Conservation (phyloP, 2,329 filamentous ascomycete genomes). For the Cordyceps tenuipes region DNA sequence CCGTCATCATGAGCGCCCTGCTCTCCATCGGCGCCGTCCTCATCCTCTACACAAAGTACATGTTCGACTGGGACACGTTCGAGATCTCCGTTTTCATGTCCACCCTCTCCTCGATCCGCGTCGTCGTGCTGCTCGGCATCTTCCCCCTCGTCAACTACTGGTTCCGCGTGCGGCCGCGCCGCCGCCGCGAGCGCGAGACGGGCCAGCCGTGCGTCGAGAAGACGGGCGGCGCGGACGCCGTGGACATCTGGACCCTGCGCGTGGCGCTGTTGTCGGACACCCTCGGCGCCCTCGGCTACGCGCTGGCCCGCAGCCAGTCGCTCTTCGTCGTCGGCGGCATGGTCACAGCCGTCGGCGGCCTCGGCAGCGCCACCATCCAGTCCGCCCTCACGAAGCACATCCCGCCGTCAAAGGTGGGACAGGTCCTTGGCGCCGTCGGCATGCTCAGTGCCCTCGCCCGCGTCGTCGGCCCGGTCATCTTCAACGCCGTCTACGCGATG, state of each 20-base stretch:
- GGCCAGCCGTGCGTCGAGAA: conserved; percentile 33
- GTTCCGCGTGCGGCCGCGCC: conserved; percentile 51
- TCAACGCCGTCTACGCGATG: conserved; percentile 76
- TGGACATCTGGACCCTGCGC: conserved; percentile 74
- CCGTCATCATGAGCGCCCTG: conserved; percentile 69
- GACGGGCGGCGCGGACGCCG: conserved; percentile 62
- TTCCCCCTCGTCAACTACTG: conserved; percentile 71
- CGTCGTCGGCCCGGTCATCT: conserved; percentile 70
- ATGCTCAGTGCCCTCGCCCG: conserved; percentile 75
- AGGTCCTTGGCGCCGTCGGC: conserved; percentile 81
- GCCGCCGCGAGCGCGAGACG: conserved; percentile 30
- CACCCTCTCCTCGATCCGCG: conserved; percentile 67
- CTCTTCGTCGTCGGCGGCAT: conserved; percentile 66
- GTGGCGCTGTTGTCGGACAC: conserved; percentile 68
- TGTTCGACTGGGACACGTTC: conserved; percentile 74
- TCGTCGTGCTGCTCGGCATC: conserved; percentile 63
- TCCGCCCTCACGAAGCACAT: conserved; percentile 86
- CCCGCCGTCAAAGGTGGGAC: conserved; percentile 69
- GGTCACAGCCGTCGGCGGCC: conserved; percentile 68
- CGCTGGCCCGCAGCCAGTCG: conserved; percentile 50
- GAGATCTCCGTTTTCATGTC: conserved; percentile 77
- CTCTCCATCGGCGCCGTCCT: conserved; percentile 77
- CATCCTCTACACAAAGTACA: conserved; percentile 72
- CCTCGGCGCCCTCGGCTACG: conserved; percentile 67
- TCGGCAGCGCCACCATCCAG: conserved; percentile 78